phyloP scores from a whole-genome alignment of 176 grass and related monocot genomes.

The Carex myosuroides region DNA sequence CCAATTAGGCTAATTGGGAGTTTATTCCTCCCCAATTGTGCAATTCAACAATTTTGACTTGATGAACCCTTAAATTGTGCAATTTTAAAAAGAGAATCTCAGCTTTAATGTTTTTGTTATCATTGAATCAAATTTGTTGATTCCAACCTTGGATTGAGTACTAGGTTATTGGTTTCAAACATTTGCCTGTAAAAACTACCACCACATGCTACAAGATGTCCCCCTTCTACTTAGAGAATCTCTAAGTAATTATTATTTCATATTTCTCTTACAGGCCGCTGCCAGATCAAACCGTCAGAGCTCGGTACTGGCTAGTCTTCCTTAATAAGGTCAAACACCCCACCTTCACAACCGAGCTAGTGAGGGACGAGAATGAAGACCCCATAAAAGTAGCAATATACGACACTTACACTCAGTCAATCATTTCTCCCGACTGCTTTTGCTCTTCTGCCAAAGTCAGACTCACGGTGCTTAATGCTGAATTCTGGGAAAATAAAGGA shows the following conservation, averaged over 20 bases:
- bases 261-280: background rate
- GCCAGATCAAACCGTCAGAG: background rate
- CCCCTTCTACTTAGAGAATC: background rate
- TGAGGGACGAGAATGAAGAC: background rate
- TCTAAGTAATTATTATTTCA: background rate
- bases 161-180: too few species aligned
- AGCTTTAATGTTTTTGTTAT: too few species aligned
- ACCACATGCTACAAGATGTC: background rate
- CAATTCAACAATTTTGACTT: too few species aligned
- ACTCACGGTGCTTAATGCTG: background rate
- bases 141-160: too few species aligned
- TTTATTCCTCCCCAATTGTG: too few species aligned
- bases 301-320: background rate
- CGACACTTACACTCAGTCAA: background rate
- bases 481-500: constrained; percentile 5
- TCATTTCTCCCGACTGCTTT: background rate
- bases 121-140: too few species aligned
- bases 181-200: too few species aligned
- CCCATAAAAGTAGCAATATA: background rate
- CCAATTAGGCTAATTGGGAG: too few species aligned
- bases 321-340: background rate
- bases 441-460: constrained; percentile 14
- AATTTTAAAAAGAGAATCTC: too few species aligned
- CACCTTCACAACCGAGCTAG: background rate
- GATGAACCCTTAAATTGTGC: too few species aligned